phyloP scores from a whole-genome alignment of 2,329 filamentous ascomycete genomes.

The Colletotrichum sp. region DNA sequence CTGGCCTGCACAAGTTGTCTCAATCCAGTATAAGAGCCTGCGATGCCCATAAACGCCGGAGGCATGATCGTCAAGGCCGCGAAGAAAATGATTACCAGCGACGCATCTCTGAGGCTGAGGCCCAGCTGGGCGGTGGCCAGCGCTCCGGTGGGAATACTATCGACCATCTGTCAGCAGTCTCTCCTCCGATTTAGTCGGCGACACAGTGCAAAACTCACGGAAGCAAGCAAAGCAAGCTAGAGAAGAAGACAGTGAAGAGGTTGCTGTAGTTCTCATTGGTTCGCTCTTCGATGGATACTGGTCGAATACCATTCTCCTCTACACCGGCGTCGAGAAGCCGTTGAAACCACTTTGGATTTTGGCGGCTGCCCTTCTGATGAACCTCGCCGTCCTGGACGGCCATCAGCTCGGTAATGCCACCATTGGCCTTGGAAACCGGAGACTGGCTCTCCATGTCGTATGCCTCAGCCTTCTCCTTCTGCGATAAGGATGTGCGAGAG shows the following conservation, averaged over 20 bases:
- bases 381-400: constrained; percentile 32
- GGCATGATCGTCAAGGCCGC: constrained; percentile 56
- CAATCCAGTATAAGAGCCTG: constrained; percentile 61
- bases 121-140: constrained; percentile 59
- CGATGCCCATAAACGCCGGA: constrained; percentile 59
- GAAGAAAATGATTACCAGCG: constrained; percentile 65
- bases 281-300: constrained; percentile 58
- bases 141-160: constrained; percentile 62
- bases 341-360: constrained; percentile 45
- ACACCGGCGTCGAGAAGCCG: constrained; percentile 48
- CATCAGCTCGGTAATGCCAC: constrained; percentile 27
- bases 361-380: constrained; percentile 31
- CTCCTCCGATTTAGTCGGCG: neutral
- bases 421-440: constrained; percentile 1
- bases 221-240: constrained; percentile 59
- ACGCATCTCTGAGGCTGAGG: constrained; percentile 58
- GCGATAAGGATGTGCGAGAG: neutral
- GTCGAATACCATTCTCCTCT: constrained; percentile 60
- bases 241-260: constrained; percentile 67
- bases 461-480: neutral
- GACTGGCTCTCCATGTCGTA: constrained; percentile 16
- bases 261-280: constrained; percentile 58
- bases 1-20: constrained; percentile 66
- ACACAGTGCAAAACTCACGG: constrained; percentile 46
- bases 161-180: neutral